A percentile compares a stretch with the other conserved stretches of the same genome.
Evolutionary conservation across 2,329 filamentous ascomycete species (phyloP).

Genomic region (Ophiocordyceps camponoti-saundersi): DNA sequence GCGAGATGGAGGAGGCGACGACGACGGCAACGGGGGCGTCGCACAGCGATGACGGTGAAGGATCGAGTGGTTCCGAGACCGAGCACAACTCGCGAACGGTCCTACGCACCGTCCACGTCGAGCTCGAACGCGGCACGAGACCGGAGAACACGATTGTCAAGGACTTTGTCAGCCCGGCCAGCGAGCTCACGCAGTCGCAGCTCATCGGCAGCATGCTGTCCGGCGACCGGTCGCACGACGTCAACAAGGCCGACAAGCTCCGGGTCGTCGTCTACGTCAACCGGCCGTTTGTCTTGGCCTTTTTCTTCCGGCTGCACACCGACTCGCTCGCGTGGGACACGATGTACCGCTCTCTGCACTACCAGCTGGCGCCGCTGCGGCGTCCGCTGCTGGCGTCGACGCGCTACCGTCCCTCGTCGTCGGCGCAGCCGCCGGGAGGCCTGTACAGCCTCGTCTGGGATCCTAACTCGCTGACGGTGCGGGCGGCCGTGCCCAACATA

Average conservation of each 20-base stretch:
- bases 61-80: slow-evolving; percentile 10
- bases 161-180: slow-evolving; percentile 22
- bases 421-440: not conserved
- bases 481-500: slow-evolving; percentile 51
- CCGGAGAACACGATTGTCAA: slow-evolving; percentile 26
- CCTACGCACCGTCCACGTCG: slow-evolving; percentile 50
- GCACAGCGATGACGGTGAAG: slow-evolving; percentile 10
- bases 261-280: slow-evolving; percentile 58
- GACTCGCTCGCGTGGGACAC: slow-evolving; percentile 37
- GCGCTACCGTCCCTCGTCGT: slow-evolving; percentile 22
- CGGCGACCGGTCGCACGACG: slow-evolving; percentile 24
- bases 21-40: slow-evolving; percentile 6
- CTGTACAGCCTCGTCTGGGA: slow-evolving; percentile 51
- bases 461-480: slow-evolving; percentile 33
- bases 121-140: slow-evolving; percentile 31
- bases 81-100: slow-evolving; percentile 37
- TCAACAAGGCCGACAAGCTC: slow-evolving; percentile 37
- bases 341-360: slow-evolving; percentile 41
- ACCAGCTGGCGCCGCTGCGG: slow-evolving; percentile 41
- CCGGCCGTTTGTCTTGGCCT: slow-evolving; percentile 60
- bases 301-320: slow-evolving; percentile 47
- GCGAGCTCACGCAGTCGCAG: slow-evolving; percentile 15
- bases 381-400: slow-evolving; percentile 40
- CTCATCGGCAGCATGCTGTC: slow-evolving; percentile 15
- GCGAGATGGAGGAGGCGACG: slow-evolving; percentile 36